Conservation (phyloP, 1,284 basidiomycete species). For the Ustilago bromivora region DNA sequence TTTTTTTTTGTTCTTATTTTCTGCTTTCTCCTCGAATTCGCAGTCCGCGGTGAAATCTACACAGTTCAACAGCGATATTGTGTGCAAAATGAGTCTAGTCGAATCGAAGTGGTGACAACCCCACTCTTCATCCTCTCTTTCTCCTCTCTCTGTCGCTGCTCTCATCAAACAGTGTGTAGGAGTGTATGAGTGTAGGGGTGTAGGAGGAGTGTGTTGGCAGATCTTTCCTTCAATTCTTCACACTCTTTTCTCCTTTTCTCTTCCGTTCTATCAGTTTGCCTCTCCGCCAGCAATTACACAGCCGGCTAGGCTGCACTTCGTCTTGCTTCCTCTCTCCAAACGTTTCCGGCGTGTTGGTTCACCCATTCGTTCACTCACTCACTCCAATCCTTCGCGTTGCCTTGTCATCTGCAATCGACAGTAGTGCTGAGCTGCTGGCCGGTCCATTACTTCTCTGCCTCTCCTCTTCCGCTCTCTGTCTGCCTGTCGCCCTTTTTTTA, state of each 20-base stretch:
- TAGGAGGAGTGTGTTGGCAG: not conserved
- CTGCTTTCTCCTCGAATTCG: not conserved
- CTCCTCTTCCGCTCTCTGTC: too few relatives aligned
- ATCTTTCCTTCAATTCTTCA: not conserved
- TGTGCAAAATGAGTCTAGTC: not conserved
- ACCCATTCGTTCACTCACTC: not conserved
- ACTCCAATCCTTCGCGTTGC: not conserved
- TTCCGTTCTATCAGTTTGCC: not conserved
- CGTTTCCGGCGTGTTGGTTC: constrained; percentile 11
- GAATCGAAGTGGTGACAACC: constrained; percentile 1
- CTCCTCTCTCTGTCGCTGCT: not conserved
- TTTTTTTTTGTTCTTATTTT: not conserved
- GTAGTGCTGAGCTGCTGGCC: not conserved
- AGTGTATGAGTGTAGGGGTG: too few relatives aligned
- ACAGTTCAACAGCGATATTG: not conserved
- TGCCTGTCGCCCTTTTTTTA: not conserved
- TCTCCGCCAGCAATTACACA: not conserved
- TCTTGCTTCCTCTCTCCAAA: not conserved
- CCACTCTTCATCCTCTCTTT: not conserved
- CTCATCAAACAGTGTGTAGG: not conserved
- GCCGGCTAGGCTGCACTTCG: not conserved
- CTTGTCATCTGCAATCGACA: not conserved
- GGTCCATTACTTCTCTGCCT: not conserved
- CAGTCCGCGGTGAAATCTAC: constrained; percentile 6
- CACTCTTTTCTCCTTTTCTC: not conserved